Base-by-base conservation (phyloP, 257 asterid genomes). In the Penstemon newberryi region DNA sequence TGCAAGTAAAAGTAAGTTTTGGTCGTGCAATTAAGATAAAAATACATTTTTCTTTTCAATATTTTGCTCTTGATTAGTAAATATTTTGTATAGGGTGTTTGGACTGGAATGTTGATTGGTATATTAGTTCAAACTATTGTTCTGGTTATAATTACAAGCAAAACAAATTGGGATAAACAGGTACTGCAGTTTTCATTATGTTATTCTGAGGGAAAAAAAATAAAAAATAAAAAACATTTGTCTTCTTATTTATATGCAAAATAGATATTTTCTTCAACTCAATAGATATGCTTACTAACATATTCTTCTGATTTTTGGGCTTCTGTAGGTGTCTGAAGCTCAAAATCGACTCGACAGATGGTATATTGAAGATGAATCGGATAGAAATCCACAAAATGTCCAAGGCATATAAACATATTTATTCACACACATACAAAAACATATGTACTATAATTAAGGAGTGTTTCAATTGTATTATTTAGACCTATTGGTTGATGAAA, bases 31-130 rank as follows among this genome's bases (percentile, higher is more conserved):
- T 25, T 25, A 15, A 15, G 18, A 15, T 15, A 15, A 15, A 15
- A 15, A 15, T 15, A 15, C 18, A 2, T 25, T 25, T 25, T 25
- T 55, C 12, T 46, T 36, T 40, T 15, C 33, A 25, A 25, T 25
- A 25, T 25, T 25, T 25, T 25, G 33, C 33, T 25, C 33, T 25
- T 25, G 33, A 25, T 25, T 25, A 25, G 12, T 38, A 37, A 19
- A 19, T 43, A 5, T 38, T 12, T 65, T 11, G 42, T 11, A 55
- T 45, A 87, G 95, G 95, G 95, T 51, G 87, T 87, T 15, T 87
- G 95, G 95, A 75, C 84, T 15, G 91, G 95, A 56, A 87, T 87
- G 91, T 8, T 87, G 46, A 3, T 82, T 18, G 95, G 91, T 15
- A 80, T 83, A 7, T 47, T 87, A 43, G 52, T 83, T 41, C 95